phyloP scores from a whole-genome alignment of 345 rosid genomes.

The Camelina sativa region DNA sequence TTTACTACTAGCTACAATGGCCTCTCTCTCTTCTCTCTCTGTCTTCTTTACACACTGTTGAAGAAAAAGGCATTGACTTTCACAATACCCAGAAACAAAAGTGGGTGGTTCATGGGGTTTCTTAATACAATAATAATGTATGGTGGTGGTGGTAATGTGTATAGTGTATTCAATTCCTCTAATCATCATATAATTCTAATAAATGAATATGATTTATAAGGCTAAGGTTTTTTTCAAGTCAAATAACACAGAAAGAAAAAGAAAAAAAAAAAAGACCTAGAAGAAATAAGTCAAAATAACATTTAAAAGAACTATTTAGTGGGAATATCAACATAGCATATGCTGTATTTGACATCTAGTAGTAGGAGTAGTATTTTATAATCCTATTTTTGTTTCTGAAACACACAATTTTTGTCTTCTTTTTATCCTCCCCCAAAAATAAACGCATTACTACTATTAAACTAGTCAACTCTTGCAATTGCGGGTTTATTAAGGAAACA shows the following conservation, averaged over 20 bases:
- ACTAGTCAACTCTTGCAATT: slow-evolving; percentile 39
- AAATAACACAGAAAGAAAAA: slow-evolving; percentile 1
- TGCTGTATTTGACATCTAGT: slow-evolving; percentile 28
- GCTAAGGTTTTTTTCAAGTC: slow-evolving; percentile 24
- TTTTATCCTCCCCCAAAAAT: slow-evolving; percentile 9
- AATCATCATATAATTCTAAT: slow-evolving; percentile 24
- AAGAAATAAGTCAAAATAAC: slow-evolving; percentile 31
- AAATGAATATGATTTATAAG: not conserved
- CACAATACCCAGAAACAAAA: slow-evolving; percentile 32
- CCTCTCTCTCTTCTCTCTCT: slow-evolving; percentile 36
- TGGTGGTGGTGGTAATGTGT: not conserved
- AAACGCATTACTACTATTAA: slow-evolving; percentile 7
- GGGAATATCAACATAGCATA: slow-evolving; percentile 40
- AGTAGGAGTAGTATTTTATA: not conserved
- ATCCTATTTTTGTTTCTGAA: not conserved
- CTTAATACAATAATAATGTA: slow-evolving; percentile 10
- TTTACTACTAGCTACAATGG: slow-evolving; percentile 16
- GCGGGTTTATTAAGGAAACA: slow-evolving; percentile 28
- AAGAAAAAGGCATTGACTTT: slow-evolving; percentile 72
- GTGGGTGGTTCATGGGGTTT: slow-evolving; percentile 30
- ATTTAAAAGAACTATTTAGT: slow-evolving; percentile 18
- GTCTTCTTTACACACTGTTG: slow-evolving; percentile 48
- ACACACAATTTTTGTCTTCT: slow-evolving; percentile 36
- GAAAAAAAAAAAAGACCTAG: not conserved
- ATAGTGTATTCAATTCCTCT: slow-evolving; percentile 14